phyloP scores from a whole-genome alignment of 768 basidiomycete genomes.

The Piloderma croceum region DNA sequence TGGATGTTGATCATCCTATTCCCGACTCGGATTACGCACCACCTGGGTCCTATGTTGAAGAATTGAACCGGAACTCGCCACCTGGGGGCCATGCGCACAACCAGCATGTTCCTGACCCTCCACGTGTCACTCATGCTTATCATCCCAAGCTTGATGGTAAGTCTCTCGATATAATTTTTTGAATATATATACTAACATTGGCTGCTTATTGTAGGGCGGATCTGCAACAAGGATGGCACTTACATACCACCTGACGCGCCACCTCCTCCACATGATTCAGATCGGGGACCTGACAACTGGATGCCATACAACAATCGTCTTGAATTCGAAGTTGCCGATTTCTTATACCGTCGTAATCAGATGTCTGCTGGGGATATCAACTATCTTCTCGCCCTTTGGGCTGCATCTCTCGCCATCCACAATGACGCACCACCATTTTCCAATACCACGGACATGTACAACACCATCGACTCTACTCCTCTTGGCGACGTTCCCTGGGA shows the following conservation, averaged over 20 bases:
- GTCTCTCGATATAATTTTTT: no score
- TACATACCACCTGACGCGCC: conserved; percentile 1
- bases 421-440: conserved; percentile 19
- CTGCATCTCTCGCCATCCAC: conserved; percentile 10
- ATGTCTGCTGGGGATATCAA: conserved; percentile 21
- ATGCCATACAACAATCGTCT: conserved; percentile 9
- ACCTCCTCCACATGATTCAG: conserved; percentile 1
- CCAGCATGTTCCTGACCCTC: no score
- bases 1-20: no score
- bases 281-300: conserved; percentile 12
- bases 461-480: conserved; percentile 21
- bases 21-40: no score
- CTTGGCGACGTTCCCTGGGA: conserved; percentile 26
- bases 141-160: no score
- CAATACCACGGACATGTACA: conserved; percentile 17
- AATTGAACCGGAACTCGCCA: no score
- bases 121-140: no score
- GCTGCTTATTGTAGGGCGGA: no score
- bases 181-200: no score
- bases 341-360: no score
- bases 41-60: no score
- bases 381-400: conserved; percentile 21
- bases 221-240: conserved; percentile 9
- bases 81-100: no score
- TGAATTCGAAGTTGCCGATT: conserved; percentile 19